Base-by-base conservation (phyloP, 2,329 filamentous ascomycete genomes). In the Myriosclerotinia scirpicola region DNA sequence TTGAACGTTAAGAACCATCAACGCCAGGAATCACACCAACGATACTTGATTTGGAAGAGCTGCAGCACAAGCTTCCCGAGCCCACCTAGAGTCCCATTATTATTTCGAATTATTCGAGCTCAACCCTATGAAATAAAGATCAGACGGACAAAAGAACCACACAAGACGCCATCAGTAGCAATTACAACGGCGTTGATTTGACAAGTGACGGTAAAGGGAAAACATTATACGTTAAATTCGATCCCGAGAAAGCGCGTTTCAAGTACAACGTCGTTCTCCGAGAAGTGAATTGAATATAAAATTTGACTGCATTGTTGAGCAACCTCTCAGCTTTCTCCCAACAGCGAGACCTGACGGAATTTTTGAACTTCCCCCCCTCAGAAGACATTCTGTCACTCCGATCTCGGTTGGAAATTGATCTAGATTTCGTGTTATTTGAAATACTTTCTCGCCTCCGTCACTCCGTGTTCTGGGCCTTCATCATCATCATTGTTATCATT, bases 121-220 rank as follows among this genome's bases (percentile, higher is more conserved):
- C 53, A 70, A 62, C 34, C 50, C 56, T 64, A 69, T 36, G 60
- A 67, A 67, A 68, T 69, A 71, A 71, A 70, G 67, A 71, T 72
- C 69, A 53, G 69, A 70, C 71, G 69, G 69, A 70, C 67, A 70
- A 40, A 53, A 60, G 30, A 55, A 50, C 58, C 54, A 59, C 26
- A 66, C 58, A 11, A 17, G 12, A 60, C 58, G 44, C 30, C 30
- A 48, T 48, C 34, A 48, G 52, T 60, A 60, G 56, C 48, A 48
- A 65, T n/a, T 50, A 53, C 12, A 65, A 56, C 44, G 63, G 63
- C 36, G 55, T 52, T 40, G 38, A 42, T n/a, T 60, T 59, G 34
- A 26, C 26, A 26, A 26, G 26, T 26, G 26, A 26, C 26, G 26
- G 26, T 26, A 26, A 44, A 48, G 54, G 34, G 30, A 30, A 34